phyloP scores from a whole-genome alignment of 352 stramenopile genomes.

The Pythium chondricola region DNA sequence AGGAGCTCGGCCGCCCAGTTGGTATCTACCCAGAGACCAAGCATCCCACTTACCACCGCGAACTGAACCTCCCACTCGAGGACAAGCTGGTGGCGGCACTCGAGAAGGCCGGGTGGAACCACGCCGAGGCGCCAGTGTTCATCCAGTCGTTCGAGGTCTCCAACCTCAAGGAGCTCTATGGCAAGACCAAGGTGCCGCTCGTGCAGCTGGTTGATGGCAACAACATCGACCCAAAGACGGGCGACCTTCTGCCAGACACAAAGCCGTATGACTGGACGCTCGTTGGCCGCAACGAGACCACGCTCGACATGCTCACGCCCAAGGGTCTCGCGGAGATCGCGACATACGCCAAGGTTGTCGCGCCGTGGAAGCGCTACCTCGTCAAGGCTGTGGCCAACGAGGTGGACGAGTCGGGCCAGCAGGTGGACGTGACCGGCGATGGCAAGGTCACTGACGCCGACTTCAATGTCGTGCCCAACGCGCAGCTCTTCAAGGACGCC shows the following conservation, averaged over 20 bases:
- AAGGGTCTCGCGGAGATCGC: slow-evolving; percentile 48
- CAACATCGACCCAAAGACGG: slow-evolving; percentile 60
- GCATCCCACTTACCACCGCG: slow-evolving; percentile 60
- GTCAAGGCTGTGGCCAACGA: slow-evolving; percentile 42
- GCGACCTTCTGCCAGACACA: slow-evolving; percentile 66
- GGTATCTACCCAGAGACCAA: slow-evolving; percentile 88
- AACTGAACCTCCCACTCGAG: slow-evolving; percentile 36
- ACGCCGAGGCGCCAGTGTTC: slow-evolving; percentile 53
- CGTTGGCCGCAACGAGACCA: slow-evolving; percentile 20
- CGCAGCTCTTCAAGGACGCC: slow-evolving; percentile 48
- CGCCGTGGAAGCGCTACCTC: slow-evolving; percentile 79
- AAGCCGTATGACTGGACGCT: slow-evolving; percentile 42
- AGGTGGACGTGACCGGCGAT: slow-evolving; percentile 13
- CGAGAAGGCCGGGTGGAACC: slow-evolving; percentile 53
- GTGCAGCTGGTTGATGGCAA: slow-evolving; percentile 50
- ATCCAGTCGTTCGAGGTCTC: slow-evolving; percentile 64
- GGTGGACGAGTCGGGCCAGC: slow-evolving; percentile 31
- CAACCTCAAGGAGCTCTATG: slow-evolving; percentile 60
- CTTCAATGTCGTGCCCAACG: slow-evolving; percentile 13
- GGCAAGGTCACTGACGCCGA: slow-evolving; percentile 20
- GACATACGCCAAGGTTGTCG: slow-evolving; percentile 61
- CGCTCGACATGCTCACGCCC: slow-evolving; percentile 52
- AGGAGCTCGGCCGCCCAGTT: slow-evolving; percentile 46
- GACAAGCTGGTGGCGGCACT: slow-evolving; percentile 70
- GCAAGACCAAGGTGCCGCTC: slow-evolving; percentile 63